Evolutionary conservation across 2,329 filamentous ascomycete species (phyloP).

Genomic region (Lachnellula arida): DNA sequence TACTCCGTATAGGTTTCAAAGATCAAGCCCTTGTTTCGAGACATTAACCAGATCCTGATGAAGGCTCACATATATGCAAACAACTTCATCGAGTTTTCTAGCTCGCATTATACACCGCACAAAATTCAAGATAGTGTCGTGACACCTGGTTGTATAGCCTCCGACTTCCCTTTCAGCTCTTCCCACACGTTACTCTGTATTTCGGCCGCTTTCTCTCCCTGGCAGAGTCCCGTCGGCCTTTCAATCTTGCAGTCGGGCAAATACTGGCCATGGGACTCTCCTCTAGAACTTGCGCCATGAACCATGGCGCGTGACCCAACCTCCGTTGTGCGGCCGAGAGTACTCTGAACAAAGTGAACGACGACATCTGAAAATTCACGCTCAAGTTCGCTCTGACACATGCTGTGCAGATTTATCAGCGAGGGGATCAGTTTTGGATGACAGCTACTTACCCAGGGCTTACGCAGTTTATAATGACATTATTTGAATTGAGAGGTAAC

Average conservation of each 20-base stretch:
- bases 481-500: not conserved
- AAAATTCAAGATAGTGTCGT: slow-evolving; percentile 10
- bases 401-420: not conserved
- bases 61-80: too few species aligned
- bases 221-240: slow-evolving; percentile 20
- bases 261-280: slow-evolving; percentile 44
- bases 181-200: slow-evolving; percentile 40
- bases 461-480: slow-evolving; percentile 8
- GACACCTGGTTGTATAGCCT: slow-evolving; percentile 38
- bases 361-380: not conserved
- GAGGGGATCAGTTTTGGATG: not conserved
- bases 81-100: too few species aligned
- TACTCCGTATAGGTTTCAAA: too few species aligned
- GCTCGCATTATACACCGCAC: not conserved
- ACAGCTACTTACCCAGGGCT: slow-evolving; percentile 4
- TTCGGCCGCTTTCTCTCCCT: slow-evolving; percentile 34
- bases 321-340: slow-evolving; percentile 41
- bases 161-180: slow-evolving; percentile 39
- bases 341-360: slow-evolving; percentile 23
- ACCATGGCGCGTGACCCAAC: slow-evolving; percentile 40
- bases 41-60: too few species aligned
- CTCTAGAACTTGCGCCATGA: slow-evolving; percentile 36
- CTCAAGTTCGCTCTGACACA: slow-evolving; percentile 2
- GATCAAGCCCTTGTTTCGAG: too few species aligned
- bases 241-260: slow-evolving; percentile 34